Conservation (phyloP, 2,329 filamentous ascomycete species). For the Cucurbitaria berberidis region DNA sequence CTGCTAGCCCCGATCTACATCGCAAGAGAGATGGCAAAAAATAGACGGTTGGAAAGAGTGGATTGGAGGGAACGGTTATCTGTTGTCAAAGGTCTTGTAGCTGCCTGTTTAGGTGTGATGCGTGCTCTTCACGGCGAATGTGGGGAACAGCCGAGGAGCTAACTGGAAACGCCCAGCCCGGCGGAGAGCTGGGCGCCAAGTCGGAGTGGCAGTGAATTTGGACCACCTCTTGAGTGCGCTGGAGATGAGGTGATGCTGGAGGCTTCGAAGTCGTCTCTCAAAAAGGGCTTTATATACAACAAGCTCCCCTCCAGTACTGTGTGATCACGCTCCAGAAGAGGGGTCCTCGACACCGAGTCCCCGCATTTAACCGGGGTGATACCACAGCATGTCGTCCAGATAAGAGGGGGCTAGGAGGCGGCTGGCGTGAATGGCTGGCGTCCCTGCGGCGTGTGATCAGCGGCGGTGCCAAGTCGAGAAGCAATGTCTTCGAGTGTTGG, state of each 20-base stretch:
- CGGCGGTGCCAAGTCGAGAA: conserved; percentile 34
- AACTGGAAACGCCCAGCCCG: conserved; percentile 10
- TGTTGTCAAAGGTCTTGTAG: conserved; percentile 5
- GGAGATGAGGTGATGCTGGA: background rate
- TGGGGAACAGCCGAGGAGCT: conserved; percentile 13
- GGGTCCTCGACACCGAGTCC: background rate
- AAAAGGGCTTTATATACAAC: background rate
- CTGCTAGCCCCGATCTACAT: background rate
- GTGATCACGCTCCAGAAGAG: background rate
- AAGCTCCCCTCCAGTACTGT: background rate
- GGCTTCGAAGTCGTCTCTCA: background rate
- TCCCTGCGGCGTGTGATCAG: conserved; percentile 20
- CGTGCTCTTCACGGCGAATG: conserved; percentile 8
- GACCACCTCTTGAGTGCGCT: background rate
- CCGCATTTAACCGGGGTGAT: background rate
- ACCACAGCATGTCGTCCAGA: conserved; percentile 15
- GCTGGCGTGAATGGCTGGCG: conserved; percentile 12
- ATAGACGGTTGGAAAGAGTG: background rate
- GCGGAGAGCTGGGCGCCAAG: conserved; percentile 21
- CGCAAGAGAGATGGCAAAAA: too few relatives aligned
- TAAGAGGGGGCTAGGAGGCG: conserved; percentile 19
- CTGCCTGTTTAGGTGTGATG: conserved; percentile 26
- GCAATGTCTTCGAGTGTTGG: conserved; percentile 24
- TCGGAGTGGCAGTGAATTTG: conserved; percentile 10
- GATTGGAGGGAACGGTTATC: background rate